phyloP scores from a whole-genome alignment of 371 early-diverging fungal species.

The Ordospora colligata region DNA sequence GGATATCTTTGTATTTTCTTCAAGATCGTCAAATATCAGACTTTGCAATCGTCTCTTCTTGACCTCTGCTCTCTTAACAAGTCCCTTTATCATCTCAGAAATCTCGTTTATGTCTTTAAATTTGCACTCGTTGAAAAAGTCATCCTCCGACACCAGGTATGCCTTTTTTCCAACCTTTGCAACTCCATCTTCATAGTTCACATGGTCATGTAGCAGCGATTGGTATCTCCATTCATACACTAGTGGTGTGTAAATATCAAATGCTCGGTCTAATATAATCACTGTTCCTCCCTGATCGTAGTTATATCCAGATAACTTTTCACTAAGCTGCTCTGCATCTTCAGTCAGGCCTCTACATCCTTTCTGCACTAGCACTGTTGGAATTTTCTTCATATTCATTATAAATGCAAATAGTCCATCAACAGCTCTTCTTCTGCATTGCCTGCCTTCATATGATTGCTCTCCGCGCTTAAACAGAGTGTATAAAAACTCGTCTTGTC shows the following conservation, averaged over 20 bases:
- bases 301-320: background rate
- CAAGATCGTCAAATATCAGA: slow-evolving; percentile 47
- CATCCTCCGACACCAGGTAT: slow-evolving; percentile 26
- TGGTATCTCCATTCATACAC: slow-evolving; percentile 95
- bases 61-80: slow-evolving; percentile 39
- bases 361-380: slow-evolving; percentile 37
- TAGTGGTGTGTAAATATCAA: slow-evolving; percentile 90
- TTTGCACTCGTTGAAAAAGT: slow-evolving; percentile 49
- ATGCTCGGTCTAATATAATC: slow-evolving; percentile 78
- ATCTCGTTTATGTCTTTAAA: slow-evolving; percentile 57
- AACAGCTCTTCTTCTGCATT: background rate
- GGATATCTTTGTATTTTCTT: slow-evolving; percentile 40
- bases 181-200: slow-evolving; percentile 81
- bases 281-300: slow-evolving; percentile 56
- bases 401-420: slow-evolving; percentile 44
- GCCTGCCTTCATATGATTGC: background rate
- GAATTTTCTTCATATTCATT: slow-evolving; percentile 39
- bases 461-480: background rate
- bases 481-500: slow-evolving; percentile 39
- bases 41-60: slow-evolving; percentile 48
- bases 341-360: background rate
- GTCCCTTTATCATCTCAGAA: slow-evolving; percentile 36
- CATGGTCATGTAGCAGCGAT: slow-evolving; percentile 88
- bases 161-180: slow-evolving; percentile 68
- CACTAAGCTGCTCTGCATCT: background rate